phyloP scores from a whole-genome alignment of 2,329 filamentous ascomycete species.

The Polytolypa hystricis region DNA sequence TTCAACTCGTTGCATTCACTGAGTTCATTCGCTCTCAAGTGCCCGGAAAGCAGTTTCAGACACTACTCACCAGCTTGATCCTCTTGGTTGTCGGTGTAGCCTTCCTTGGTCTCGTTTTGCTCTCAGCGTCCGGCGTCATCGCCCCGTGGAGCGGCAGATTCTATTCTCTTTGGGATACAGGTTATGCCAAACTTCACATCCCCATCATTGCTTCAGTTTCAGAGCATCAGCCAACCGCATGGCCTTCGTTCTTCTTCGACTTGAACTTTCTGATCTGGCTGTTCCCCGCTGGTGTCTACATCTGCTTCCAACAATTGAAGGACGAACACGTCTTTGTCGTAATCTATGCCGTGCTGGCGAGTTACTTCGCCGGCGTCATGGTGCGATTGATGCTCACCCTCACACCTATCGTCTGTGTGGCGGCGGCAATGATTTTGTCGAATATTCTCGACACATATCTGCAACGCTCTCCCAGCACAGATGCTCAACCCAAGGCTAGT shows the following conservation, averaged over 20 bases:
- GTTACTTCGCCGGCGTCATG: constrained; percentile 99
- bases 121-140: constrained; percentile 80
- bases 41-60: constrained; percentile 87
- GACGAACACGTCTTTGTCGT: constrained; percentile 98
- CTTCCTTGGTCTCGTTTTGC: constrained; percentile 63
- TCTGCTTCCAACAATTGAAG: constrained; percentile 86
- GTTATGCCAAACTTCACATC: constrained; percentile 98
- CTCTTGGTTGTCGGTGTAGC: constrained; percentile 63
- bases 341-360: constrained; percentile 91
- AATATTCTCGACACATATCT: constrained; percentile 82
- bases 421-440: constrained; percentile 79
- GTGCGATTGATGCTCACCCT: constrained; percentile 96
- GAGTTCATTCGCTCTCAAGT: constrained; percentile 83
- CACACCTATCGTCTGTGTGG: constrained; percentile 90
- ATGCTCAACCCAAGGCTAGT: constrained; percentile 34
- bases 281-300: constrained; percentile 95
- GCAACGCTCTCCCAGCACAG: constrained; percentile 49
- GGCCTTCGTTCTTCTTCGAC: constrained; percentile 99
- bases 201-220: constrained; percentile 99
- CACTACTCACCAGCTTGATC: constrained; percentile 66
- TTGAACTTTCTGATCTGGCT: constrained; percentile 98
- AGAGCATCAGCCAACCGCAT: constrained; percentile 96
- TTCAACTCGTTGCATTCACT: constrained; percentile 86
- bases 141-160: constrained; percentile 97
- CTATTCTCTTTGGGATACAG: constrained; percentile 98